Evolutionary conservation across 805 yeast species (phyloP).

Genomic region (Candida coquimbonensis): DNA sequence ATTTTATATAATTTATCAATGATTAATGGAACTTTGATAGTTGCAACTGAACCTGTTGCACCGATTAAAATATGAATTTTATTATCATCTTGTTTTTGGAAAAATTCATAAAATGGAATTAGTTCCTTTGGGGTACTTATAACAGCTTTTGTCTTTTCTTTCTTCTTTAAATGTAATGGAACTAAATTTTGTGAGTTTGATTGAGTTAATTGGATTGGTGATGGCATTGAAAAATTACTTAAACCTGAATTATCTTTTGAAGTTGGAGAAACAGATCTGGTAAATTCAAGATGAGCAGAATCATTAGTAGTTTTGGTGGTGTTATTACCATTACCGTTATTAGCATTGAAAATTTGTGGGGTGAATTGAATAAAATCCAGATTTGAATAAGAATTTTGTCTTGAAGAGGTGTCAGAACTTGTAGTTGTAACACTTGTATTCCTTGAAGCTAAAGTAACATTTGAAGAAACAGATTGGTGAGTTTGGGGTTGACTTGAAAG

Average conservation of each 20-base stretch:
- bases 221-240: neutral
- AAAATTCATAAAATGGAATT: constrained; percentile 67
- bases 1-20: constrained; percentile 80
- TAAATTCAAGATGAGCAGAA: constrained; percentile 1
- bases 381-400: constrained; percentile 21
- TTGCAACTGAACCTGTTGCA: constrained; percentile 95
- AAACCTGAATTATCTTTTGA: neutral
- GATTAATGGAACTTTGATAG: constrained; percentile 85
- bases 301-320: neutral
- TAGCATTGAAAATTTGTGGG: neutral
- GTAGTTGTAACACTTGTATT: constrained; percentile 14
- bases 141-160: constrained; percentile 40
- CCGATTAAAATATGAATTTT: constrained; percentile 85
- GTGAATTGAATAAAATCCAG: constrained; percentile 20
- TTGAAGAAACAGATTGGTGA: neutral
- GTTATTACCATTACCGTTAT: neutral
- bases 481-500: neutral
- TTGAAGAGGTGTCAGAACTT: constrained; percentile 18
- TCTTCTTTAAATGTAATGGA: constrained; percentile 21
- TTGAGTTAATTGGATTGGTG: neutral
- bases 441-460: constrained; percentile 9
- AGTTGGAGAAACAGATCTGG: constrained; percentile 5
- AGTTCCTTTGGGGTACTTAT: constrained; percentile 57
- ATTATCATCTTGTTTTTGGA: constrained; percentile 69
- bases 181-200: neutral